phyloP scores from a whole-genome alignment of 106 monocot genomes.

The Amphibolis antarctica region DNA sequence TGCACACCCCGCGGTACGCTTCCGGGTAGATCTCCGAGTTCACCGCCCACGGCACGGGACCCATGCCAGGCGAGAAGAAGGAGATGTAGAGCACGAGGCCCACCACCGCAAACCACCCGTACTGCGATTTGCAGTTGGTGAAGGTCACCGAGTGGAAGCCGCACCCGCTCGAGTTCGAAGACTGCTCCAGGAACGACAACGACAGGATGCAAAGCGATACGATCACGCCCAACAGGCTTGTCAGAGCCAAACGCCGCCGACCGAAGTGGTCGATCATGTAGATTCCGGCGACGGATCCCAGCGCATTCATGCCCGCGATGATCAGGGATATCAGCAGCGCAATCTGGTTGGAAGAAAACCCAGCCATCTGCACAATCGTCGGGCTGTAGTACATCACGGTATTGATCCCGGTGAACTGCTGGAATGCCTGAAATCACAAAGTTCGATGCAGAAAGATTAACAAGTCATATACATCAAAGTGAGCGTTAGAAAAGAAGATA shows the following conservation, averaged over 20 bases:
- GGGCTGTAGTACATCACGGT: conserved; percentile 99
- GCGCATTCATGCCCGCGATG: conserved; percentile 70
- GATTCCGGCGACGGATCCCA: conserved; percentile 71
- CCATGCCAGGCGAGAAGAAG: conserved; percentile 90
- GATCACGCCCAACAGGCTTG: conserved; percentile 57
- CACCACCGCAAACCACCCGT: conserved; percentile 56
- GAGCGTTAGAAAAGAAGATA: too few relatives aligned
- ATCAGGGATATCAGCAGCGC: conserved; percentile 80
- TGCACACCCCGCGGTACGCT: conserved; percentile 67
- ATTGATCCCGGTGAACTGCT: conserved; percentile 97
- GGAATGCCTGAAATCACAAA: conserved; percentile 58
- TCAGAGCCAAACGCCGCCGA: conserved; percentile 51
- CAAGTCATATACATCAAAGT: too few relatives aligned
- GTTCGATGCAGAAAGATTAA: neutral
- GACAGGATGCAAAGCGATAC: conserved; percentile 61
- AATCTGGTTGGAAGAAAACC: conserved; percentile 82
- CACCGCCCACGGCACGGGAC: conserved; percentile 96
- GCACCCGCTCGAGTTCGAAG: conserved; percentile 12
- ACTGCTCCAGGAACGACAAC: conserved; percentile 48
- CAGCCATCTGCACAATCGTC: conserved; percentile 98
- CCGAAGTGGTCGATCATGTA: conserved; percentile 76
- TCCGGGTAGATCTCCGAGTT: conserved; percentile 94
- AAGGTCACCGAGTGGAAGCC: neutral
- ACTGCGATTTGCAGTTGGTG: conserved; percentile 14
- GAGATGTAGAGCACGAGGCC: conserved; percentile 83